These are phyloP conservation scores for Dillenia suffruticosa DNA, from an alignment of 164 flowering plant species.

Conservation along the genomic window DNA sequence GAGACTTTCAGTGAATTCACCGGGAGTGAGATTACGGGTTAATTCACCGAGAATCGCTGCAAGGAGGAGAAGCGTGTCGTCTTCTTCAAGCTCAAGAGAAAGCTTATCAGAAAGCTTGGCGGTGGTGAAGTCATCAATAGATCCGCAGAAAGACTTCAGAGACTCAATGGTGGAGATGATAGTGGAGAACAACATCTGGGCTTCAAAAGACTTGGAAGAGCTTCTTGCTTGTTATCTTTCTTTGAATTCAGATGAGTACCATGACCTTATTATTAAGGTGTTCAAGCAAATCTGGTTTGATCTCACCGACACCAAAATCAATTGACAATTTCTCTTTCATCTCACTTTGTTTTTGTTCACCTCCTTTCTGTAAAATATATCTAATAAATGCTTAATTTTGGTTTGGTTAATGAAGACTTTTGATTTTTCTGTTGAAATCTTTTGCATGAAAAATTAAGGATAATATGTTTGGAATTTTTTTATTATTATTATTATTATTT, in stretches of 20 bases:
- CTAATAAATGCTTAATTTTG: too few relatives aligned
- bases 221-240: conserved; percentile 86
- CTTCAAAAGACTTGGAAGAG: conserved; percentile 74
- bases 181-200: conserved; percentile 55
- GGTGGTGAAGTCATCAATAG: conserved; percentile 56
- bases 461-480: too few relatives aligned
- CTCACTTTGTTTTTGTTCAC: too few relatives aligned
- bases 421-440: too few relatives aligned
- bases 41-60: conserved; percentile 53
- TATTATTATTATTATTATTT: too few relatives aligned
- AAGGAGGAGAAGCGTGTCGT: conserved; percentile 29
- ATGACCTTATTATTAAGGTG: conserved; percentile 69
- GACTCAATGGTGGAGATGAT: conserved; percentile 97
- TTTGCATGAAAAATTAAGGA: too few relatives aligned
- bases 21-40: conserved; percentile 37
- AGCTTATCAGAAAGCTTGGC: conserved; percentile 65
- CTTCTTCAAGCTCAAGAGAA: conserved; percentile 10
- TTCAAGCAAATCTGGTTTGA: conserved; percentile 87
- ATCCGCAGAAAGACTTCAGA: conserved; percentile 74
- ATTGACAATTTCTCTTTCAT: too few relatives aligned
- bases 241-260: conserved; percentile 69
- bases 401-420: too few relatives aligned
- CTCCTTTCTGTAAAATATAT: too few relatives aligned
- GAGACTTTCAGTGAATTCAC: conserved; percentile 14
- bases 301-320: conserved; percentile 19